These are phyloP conservation scores for Acanthamoeba castellanii DNA, from an alignment of 208 protist species.

Conservation along the genomic window DNA sequence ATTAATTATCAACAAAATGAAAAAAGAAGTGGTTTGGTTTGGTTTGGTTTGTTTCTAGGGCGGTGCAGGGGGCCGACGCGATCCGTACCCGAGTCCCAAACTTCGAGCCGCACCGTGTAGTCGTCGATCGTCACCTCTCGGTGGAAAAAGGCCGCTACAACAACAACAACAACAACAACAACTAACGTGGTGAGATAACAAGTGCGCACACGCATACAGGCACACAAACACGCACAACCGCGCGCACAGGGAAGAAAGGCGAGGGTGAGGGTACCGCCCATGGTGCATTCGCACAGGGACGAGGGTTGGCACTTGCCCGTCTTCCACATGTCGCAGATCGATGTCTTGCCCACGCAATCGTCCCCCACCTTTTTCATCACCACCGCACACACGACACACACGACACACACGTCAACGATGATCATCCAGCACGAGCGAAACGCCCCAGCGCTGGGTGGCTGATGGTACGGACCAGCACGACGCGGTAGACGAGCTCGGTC, in stretches of 20 bases:
- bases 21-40: neutral
- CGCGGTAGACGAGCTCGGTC: neutral
- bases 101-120: constrained; percentile 14
- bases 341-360: constrained; percentile 17
- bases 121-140: neutral
- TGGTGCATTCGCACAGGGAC: constrained; percentile 16
- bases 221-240: too few species aligned
- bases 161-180: neutral
- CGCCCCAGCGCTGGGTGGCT: neutral
- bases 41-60: neutral
- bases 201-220: neutral
- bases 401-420: too few species aligned
- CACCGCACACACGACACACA: too few species aligned
- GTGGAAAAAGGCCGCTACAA: neutral
- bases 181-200: neutral
- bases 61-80: neutral
- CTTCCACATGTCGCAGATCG: constrained; percentile 2
- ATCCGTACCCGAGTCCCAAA: neutral
- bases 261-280: neutral
- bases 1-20: neutral
- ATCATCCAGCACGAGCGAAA: neutral
- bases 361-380: neutral
- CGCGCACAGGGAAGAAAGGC: neutral
- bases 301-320: neutral
- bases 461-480: neutral